Conservation (phyloP, 192 early-diverging fungal genomes). For the Umbelopsis sp. region DNA sequence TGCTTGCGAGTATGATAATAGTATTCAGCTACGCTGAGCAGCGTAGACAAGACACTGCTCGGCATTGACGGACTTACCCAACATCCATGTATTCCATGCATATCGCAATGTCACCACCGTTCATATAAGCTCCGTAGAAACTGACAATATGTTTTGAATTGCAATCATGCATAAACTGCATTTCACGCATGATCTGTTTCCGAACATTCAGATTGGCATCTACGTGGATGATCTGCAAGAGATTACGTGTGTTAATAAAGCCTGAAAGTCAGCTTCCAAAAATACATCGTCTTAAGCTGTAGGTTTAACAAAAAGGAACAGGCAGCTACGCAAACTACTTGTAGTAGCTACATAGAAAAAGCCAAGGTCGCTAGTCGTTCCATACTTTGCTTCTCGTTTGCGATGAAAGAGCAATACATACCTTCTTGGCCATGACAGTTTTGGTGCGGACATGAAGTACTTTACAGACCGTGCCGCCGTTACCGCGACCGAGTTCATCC, state of each 20-base stretch:
- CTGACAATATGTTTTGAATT: conserved; percentile 94
- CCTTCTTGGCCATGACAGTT: conserved; percentile 95
- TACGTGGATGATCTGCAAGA: conserved; percentile 28
- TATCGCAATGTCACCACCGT: conserved; percentile 82
- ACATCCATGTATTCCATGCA: conserved; percentile 99
- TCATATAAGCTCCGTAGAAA: conserved; percentile 95
- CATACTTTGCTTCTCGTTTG: too few species aligned
- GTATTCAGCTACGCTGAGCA: too few species aligned
- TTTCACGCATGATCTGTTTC: conserved; percentile 92
- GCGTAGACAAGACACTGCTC: background rate
- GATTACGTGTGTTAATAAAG: background rate
- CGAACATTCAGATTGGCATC: conserved; percentile 68
- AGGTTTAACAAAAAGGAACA: background rate
- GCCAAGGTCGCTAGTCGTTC: too few species aligned
- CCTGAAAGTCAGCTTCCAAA: background rate
- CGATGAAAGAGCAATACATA: conserved; percentile 24
- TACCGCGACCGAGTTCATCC: conserved; percentile 86
- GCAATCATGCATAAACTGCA: conserved; percentile 95
- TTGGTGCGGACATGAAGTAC: conserved; percentile 86
- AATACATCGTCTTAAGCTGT: background rate
- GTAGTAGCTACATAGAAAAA: too few species aligned
- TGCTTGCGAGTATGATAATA: background rate
- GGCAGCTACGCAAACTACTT: too few species aligned
- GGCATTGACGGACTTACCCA: conserved; percentile 47
- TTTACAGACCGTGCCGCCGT: conserved; percentile 88